phyloP scores from a whole-genome alignment of 1,139 yeast genomes.

The Suhomyces yuchorum region DNA sequence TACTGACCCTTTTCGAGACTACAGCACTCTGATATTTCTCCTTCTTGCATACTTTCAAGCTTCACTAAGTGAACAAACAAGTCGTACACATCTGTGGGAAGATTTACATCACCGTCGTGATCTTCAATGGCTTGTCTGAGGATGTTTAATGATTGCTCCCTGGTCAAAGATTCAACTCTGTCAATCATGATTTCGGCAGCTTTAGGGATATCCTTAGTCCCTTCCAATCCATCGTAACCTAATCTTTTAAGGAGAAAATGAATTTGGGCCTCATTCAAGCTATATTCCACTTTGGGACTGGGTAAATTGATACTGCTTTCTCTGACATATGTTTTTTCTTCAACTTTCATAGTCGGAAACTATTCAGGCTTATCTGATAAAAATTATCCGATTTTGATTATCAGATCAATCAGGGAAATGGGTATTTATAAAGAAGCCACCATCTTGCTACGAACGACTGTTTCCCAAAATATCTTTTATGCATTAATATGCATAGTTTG shows the following conservation, averaged over 20 bases:
- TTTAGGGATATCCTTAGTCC: conserved; percentile 34
- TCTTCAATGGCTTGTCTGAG: conserved; percentile 21
- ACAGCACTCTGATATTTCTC: not conserved
- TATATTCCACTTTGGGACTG: not conserved
- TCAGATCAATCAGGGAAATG: conserved; percentile 1
- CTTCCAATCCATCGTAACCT: conserved; percentile 28
- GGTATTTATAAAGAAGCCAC: not conserved
- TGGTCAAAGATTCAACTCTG: conserved; percentile 21
- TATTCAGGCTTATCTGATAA: not conserved
- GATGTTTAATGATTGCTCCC: conserved; percentile 22
- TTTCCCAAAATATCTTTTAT: not conserved
- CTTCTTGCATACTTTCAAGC: too few relatives aligned
- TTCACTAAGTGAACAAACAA: not conserved
- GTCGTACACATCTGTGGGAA: conserved; percentile 2
- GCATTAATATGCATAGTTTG: too few relatives aligned
- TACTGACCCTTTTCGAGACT: not conserved
- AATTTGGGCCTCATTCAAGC: conserved; percentile 27
- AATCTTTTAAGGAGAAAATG: conserved; percentile 28
- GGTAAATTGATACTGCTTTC: not conserved
- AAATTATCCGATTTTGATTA: not conserved
- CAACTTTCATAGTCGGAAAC: not conserved
- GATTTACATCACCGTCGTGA: conserved; percentile 28
- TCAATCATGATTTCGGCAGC: conserved; percentile 26
- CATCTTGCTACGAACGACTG: not conserved
- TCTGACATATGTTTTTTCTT: not conserved